Evolutionary conservation across 2,329 filamentous ascomycete genomes (phyloP).

Genomic region (Colletotrichum acutatum): DNA sequence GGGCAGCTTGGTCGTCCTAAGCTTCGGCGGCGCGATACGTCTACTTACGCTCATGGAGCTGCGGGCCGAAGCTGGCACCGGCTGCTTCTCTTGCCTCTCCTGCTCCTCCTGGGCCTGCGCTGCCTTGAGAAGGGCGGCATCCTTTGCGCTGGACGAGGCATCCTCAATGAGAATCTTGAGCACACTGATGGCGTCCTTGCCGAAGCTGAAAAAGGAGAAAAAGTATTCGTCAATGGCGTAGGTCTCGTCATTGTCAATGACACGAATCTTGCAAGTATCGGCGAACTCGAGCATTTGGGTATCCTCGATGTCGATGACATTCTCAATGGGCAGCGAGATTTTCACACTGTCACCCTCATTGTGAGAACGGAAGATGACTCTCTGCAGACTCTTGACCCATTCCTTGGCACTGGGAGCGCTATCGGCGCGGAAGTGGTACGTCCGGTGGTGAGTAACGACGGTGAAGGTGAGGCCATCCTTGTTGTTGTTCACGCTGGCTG

Average conservation of each 20-base stretch:
- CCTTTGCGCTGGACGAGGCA: constrained; percentile 53
- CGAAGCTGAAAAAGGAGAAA: constrained; percentile 92
- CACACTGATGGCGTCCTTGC: constrained; percentile 83
- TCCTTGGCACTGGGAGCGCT: constrained; percentile 89
- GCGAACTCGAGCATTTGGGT: constrained; percentile 91
- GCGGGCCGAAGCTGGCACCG: constrained; percentile 28
- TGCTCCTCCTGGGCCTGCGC: constrained; percentile 13
- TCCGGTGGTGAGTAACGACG: constrained; percentile 83
- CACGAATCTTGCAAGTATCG: constrained; percentile 91
- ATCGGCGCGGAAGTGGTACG: constrained; percentile 90
- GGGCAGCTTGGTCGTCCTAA: constrained; percentile 55
- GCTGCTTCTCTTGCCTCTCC: constrained; percentile 3
- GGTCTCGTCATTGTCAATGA: constrained; percentile 93
- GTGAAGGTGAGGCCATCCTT: constrained; percentile 83
- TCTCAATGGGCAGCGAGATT: constrained; percentile 88
- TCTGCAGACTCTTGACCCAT: constrained; percentile 94
- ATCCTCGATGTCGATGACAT: constrained; percentile 92
- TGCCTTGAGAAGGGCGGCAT: constrained; percentile 19
- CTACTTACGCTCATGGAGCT: constrained; percentile 35
- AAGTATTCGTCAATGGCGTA: constrained; percentile 99
- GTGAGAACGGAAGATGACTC: constrained; percentile 94
- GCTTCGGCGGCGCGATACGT: constrained; percentile 40
- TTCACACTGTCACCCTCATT: constrained; percentile 98
- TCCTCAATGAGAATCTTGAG: constrained; percentile 79
- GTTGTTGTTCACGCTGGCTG: constrained; percentile 81